Evolutionary conservation across 164 flowering plant species (phyloP), one percentile per base, ranked within the genome.

Genomic region (Magnolia officinalis): DNA sequence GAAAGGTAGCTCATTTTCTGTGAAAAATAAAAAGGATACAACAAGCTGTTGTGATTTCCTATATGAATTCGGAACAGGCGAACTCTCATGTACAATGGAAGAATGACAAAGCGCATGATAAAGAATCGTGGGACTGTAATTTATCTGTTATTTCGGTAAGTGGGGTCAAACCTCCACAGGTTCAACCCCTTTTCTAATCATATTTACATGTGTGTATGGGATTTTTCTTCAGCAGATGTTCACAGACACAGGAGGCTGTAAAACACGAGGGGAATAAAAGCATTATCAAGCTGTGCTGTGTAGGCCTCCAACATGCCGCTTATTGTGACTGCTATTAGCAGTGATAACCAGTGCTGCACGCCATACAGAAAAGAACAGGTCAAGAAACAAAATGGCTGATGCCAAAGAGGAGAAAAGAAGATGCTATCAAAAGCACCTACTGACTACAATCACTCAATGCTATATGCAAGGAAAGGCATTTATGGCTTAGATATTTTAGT

Each of bases 291-390:
- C 74, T 96, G 99, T 52, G 97, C 90, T 1, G 99, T 96, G 88
- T 92, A 92, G 59, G 99, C 99, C 85, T 96, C 99, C 86, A 96
- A 78, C 85, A 96, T 81, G 50, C 99, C 98, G 79, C 95, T 96
- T 26, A 82, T 81, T 0, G 86, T 87, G 77, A 92, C 95, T 20
- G 99, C 98, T 45, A 91, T 45, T 13, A 94, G 82, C 71, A 96
- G 87, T 59, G 97, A 89, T 59, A 86, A 31, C 99, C 98, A 96
- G 11, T 90, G 87, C 98, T 96, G 98, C 90, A 86, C 23, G 70
- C 45, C 29, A 73, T 0, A 26, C 19, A 31, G 6, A 70, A 0
- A 21, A 23, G 13, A 19, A 67, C 50, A 66, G 18, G 2, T 65
- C 24, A 67, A n/a, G 20, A 65, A 31, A 64, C 29, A 14, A 37